These are phyloP conservation scores for Wickerhamomyces strasburgensis DNA, from an alignment of 805 yeast genomes.

Conservation along the genomic window DNA sequence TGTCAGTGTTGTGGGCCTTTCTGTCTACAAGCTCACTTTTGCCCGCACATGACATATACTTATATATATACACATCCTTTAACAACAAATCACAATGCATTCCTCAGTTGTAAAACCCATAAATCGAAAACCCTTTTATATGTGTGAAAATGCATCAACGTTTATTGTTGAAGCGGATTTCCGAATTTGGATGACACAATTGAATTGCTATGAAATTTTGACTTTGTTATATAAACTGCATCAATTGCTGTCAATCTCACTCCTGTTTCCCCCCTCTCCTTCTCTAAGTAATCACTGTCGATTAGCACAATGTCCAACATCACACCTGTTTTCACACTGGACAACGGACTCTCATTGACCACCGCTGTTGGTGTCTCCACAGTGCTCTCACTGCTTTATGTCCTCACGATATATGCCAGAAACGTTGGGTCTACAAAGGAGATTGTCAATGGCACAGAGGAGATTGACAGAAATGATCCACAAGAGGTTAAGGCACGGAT, in stretches of 20 bases:
- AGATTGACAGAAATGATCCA: slow-evolving; percentile 36
- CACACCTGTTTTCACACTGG: neutral
- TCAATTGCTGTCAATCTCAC: no score
- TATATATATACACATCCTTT: no score
- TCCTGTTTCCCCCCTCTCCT: no score
- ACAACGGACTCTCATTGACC: neutral
- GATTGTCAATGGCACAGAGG: slow-evolving; percentile 5
- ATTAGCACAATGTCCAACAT: neutral
- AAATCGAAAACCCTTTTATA: no score
- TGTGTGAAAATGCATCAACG: no score
- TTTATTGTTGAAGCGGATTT: no score
- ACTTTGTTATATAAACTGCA: neutral
- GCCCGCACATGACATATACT: neutral
- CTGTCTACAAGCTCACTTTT: slow-evolving; percentile 48
- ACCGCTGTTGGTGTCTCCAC: slow-evolving; percentile 26
- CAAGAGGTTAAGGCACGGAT: slow-evolving; percentile 39
- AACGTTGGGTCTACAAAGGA: slow-evolving; percentile 13
- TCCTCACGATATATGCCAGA: slow-evolving; percentile 34
- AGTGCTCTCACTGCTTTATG: slow-evolving; percentile 41
- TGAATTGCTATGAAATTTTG: neutral
- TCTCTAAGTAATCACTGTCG: neutral
- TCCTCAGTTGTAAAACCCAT: no score
- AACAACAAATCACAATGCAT: no score
- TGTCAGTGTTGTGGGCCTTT: slow-evolving; percentile 55
- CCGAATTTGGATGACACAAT: no score